Evolutionary conservation across 192 early-diverging fungal genomes (phyloP), one percentile per base, ranked within the genome.

Genomic region (Obelidium mucronatum): DNA sequence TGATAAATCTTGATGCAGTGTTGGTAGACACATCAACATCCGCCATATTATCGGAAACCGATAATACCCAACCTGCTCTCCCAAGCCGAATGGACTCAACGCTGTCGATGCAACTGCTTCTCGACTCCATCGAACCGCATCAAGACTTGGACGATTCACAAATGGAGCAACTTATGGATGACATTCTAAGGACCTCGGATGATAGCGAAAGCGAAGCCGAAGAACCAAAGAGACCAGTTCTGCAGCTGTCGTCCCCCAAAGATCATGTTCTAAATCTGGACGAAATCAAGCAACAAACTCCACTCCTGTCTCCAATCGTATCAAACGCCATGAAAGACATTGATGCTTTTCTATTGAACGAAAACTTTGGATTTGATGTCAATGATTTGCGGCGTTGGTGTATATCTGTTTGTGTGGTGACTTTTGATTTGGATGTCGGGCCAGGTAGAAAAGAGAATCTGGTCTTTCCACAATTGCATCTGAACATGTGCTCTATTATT

Each of bases 371-470:
- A 8, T 51, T 51, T 51, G 11, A 22, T 13, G 48, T 51, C 48
- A 22, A 51, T 8, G 48, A 51, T 51, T 51, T 86, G 19, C 82
- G 77, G 74, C 79, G 86, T 39, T 88, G 87, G 87, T 73, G 80
- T 5, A 64, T 84, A 24, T 80, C 85, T 30, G 58, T 88, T 22
- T 79, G 78, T 61, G 79, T 88, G 2, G 87, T 86, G 3, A 85
- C 84, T 33, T 88, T 88, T 71, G 87, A 88, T 78, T 60, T 88
- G 53, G 84, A 88, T 59, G 26, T 75, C 0, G 87, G 87, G 15
- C 87, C 86, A 66, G 79, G 86, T 84, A n/a, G n/a, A n/a, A n/a
- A n/a, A 74, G 13, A n/a, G 48, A 15, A 8, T 51, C 2, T 17
- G 17, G 40, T 28, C 24, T 61, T 76, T 40, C 65, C 39, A 42